These are phyloP conservation scores for Termitomyces bulborhizus DNA, from an alignment of 768 basidiomycete species.

Conservation along the genomic window DNA sequence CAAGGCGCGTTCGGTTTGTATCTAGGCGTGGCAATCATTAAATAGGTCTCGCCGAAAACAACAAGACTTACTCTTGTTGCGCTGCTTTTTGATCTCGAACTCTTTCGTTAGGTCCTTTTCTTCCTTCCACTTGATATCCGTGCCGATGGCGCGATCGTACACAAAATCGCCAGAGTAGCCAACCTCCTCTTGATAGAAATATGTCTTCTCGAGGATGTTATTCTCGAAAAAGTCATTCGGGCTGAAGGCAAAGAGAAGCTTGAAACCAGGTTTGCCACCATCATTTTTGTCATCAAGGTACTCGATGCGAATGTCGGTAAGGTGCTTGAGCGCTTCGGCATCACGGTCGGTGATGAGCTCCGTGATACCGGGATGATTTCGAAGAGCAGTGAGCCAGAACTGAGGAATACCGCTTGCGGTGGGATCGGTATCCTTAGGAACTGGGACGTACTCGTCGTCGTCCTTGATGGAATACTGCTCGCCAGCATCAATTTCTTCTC, in stretches of 20 bases:
- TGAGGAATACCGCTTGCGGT: conserved; percentile 67
- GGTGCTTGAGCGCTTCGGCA: conserved; percentile 74
- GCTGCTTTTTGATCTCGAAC: conserved; percentile 98
- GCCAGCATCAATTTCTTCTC: conserved; percentile 81
- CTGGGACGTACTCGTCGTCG: conserved; percentile 60
- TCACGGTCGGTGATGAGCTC: conserved; percentile 95
- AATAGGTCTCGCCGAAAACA: background rate
- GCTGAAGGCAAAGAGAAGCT: conserved; percentile 75
- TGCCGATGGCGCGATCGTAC: conserved; percentile 93
- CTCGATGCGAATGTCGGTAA: conserved; percentile 73
- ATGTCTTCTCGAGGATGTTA: conserved; percentile 82
- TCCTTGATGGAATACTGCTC: conserved; percentile 69
- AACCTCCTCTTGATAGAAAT: conserved; percentile 87
- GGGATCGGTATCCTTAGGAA: conserved; percentile 45
- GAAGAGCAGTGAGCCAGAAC: conserved; percentile 96
- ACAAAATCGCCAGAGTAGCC: conserved; percentile 97
- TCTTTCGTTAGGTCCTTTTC: conserved; percentile 97
- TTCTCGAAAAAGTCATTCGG: conserved; percentile 89
- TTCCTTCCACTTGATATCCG: conserved; percentile 94
- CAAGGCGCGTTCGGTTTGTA: conserved; percentile 77
- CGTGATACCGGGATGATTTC: conserved; percentile 81
- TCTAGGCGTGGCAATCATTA: conserved; percentile 32
- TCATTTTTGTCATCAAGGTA: conserved; percentile 54
- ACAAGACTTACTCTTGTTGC: conserved; percentile 83
- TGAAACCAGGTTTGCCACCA: conserved; percentile 84